Base-by-base conservation (phyloP, 192 early-diverging fungal genomes). In the Entophlyctis luteolus region DNA sequence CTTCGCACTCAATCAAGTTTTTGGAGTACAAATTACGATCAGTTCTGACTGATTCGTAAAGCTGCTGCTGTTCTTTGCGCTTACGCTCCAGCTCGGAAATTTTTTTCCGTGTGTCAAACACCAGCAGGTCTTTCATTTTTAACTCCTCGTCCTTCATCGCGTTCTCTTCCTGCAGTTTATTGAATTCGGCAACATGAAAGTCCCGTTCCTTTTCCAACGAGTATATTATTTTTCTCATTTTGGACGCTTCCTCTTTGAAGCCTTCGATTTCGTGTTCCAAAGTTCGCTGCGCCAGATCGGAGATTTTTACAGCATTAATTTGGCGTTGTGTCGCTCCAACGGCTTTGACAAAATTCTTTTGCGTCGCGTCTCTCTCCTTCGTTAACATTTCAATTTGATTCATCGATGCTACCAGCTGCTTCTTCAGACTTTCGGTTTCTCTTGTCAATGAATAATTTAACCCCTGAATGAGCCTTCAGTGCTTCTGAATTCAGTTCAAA, bases 201-300 rank as follows among this genome's bases (percentile, higher is more conserved):
- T 86, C 82, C 42, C 81, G 74, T 32, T 83, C 82, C 52, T 80
- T 83, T 72, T 86, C 84, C 22, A 86, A 74, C 1, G 78, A 63
- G 57, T 79, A 85, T 42, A 85, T 85, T n/a, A 85, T 56, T 77
- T 86, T 86, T 67, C 84, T 65, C 80, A 82, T 85, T 62, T 86
- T 86, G 6, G 75, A 38, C 2, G 84, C 84, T 62, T 86, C 84
- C 29, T 83, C 84, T 59, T 84, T 84, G 72, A 83, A 86, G 2
- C 67, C 73, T 34, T 58, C 65, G 27, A 86, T 86, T 66, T 86
- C 84, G 56, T 82, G 78, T 63, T 86, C 84, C 8, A 86, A 66
- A 42, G 79, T 86, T 20, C 81, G 66, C 57, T 86, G 79, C 1
- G 75, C 77, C 62, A 84, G 81, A 22, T 84, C 82, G 0, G 77